A percentile compares a stretch with the other conserved stretches of the same genome.
Evolutionary conservation across 1,139 yeast species (phyloP).

Genomic region (Kluyveromyces marxianus): DNA sequence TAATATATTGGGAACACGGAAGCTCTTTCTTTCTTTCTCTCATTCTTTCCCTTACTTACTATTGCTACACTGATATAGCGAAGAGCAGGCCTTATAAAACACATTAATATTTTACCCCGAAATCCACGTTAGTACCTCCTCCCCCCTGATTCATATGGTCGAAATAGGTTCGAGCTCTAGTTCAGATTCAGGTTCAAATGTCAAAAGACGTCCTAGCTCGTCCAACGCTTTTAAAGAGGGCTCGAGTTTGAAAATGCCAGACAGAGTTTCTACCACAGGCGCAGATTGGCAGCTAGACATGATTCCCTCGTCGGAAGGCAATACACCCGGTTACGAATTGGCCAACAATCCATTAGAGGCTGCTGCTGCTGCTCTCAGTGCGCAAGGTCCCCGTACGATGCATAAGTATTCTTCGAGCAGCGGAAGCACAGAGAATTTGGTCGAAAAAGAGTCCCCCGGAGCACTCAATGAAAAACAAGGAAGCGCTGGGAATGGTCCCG

Average conservation of each 20-base stretch:
- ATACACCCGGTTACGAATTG: conserved; percentile 1
- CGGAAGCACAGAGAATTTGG: background rate
- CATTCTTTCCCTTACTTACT: too few species aligned
- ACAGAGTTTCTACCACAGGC: background rate
- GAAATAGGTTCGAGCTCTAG: background rate
- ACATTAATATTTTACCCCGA: too few species aligned
- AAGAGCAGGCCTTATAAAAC: too few species aligned
- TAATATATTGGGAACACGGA: too few species aligned
- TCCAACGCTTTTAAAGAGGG: background rate
- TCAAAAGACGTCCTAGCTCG: conserved; percentile 1
- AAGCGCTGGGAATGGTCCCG: background rate
- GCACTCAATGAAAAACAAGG: too few species aligned
- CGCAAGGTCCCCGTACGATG: background rate
- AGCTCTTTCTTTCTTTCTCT: too few species aligned
- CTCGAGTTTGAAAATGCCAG: background rate
- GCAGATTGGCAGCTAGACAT: background rate
- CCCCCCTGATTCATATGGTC: too few species aligned
- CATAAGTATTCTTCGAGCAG: background rate
- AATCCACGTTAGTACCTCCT: too few species aligned
- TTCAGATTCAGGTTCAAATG: too few species aligned
- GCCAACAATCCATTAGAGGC: background rate
- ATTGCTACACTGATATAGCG: too few species aligned
- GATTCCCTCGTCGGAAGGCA: conserved; percentile 1
- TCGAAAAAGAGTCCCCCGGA: too few species aligned
- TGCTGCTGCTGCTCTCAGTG: background rate